phyloP scores from a whole-genome alignment of 192 early-diverging fungal genomes.

The Oehlia diaphana region DNA sequence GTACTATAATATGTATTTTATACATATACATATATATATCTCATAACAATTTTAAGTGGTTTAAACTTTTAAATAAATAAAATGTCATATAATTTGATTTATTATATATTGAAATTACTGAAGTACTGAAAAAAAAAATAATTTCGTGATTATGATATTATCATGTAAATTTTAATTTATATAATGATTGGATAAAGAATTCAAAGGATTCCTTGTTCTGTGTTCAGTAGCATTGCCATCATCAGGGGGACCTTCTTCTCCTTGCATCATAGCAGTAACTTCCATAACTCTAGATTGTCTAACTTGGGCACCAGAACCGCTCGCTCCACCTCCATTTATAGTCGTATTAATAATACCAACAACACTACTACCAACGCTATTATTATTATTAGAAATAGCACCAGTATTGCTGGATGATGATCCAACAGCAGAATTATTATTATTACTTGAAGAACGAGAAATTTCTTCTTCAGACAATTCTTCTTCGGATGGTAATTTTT shows the following conservation, averaged over 20 bases:
- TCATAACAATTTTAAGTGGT: no score
- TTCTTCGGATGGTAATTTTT: constrained; percentile 2
- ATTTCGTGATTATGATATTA: no score
- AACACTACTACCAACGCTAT: background rate
- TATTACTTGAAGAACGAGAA: background rate
- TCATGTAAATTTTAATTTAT: background rate
- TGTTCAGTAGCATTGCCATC: constrained; percentile 17
- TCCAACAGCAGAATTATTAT: background rate
- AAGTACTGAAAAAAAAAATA: no score
- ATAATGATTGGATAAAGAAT: constrained; percentile 20
- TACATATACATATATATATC: no score
- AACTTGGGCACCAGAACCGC: background rate
- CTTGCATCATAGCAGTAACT: constrained; percentile 23
- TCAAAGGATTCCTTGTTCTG: constrained; percentile 23
- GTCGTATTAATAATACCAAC: background rate
- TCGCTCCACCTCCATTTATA: background rate
- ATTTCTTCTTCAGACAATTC: background rate
- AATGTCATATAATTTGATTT: no score
- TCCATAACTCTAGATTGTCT: constrained; percentile 20
- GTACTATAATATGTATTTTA: no score
- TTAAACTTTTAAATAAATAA: no score
- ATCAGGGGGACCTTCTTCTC: constrained; percentile 13
- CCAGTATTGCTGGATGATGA: background rate
- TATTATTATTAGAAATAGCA: background rate
- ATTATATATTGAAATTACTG: no score